Conservation (phyloP, 2,329 filamentous ascomycete species). For the Aspergillus costaricaensis region DNA sequence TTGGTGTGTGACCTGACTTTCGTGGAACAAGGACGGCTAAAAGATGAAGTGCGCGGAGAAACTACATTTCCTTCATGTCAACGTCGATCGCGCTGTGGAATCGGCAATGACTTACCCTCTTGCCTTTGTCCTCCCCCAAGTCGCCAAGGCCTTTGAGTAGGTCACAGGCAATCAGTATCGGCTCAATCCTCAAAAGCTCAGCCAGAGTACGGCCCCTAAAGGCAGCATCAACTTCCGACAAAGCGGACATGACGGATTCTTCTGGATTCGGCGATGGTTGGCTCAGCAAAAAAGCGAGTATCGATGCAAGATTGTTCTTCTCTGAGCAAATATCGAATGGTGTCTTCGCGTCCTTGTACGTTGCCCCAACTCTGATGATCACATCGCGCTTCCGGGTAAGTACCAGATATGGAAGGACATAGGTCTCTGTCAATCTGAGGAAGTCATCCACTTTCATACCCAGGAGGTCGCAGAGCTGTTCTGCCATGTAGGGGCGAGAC, state of each 20-base stretch:
- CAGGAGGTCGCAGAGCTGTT: constrained; percentile 77
- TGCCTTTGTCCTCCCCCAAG: constrained; percentile 55
- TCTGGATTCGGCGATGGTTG: constrained; percentile 67
- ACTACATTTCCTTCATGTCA: constrained; percentile 28
- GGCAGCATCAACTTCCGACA: constrained; percentile 68
- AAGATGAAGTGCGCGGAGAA: constrained; percentile 54
- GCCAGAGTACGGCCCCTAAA: constrained; percentile 68
- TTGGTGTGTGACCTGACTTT: constrained; percentile 49
- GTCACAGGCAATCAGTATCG: constrained; percentile 74
- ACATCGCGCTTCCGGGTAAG: constrained; percentile 75
- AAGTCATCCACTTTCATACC: constrained; percentile 74
- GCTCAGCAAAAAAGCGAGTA: constrained; percentile 59
- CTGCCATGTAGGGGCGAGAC: constrained; percentile 76
- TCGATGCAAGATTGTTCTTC: constrained; percentile 60
- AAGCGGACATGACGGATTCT: constrained; percentile 65
- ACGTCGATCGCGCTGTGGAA: neutral
- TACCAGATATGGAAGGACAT: constrained; percentile 85
- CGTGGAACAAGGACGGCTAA: constrained; percentile 55
- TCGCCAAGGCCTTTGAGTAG: constrained; percentile 79
- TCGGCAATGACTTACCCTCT: constrained; percentile 53
- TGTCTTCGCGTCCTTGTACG: constrained; percentile 54
- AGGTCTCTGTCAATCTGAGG: constrained; percentile 71
- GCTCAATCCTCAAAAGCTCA: constrained; percentile 71
- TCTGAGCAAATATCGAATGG: constrained; percentile 64
- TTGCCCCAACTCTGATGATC: constrained; percentile 77